Percentiles rank a stretch among this genome's conserved stretches.
phyloP scores from a whole-genome alignment of 2,329 filamentous ascomycete species.

The Colletotrichum brevisporum region DNA sequence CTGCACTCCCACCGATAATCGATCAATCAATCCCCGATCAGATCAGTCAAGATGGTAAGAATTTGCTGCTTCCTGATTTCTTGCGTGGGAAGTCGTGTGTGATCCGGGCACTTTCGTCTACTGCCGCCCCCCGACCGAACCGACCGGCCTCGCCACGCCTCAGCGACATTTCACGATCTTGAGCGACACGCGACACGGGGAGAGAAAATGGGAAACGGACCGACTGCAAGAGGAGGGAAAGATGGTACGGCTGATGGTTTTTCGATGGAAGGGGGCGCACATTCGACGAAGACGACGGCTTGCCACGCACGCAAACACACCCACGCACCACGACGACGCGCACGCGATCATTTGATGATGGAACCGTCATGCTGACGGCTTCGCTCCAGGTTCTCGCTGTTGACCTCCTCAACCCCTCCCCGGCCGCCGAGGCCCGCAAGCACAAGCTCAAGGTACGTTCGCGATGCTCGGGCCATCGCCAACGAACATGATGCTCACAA shows the following conservation, averaged over 20 bases:
- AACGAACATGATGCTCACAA: constrained; percentile 40
- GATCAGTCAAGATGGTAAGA: constrained; percentile 80
- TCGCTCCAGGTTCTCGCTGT: constrained; percentile 93
- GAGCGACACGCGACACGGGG: constrained; percentile 30
- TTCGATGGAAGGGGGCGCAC: constrained; percentile 27
- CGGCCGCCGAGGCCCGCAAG: constrained; percentile 98
- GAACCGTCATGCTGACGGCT: constrained; percentile 45
- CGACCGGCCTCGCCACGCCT: constrained; percentile 24
- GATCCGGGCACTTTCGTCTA: constrained; percentile 2
- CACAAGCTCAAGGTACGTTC: constrained; percentile 98
- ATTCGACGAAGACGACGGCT: neutral
- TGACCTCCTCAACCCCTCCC: constrained; percentile 99
- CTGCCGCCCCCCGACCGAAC: constrained; percentile 26
- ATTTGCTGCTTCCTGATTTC: constrained; percentile 41
- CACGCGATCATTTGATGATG: constrained; percentile 34
- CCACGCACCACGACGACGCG: constrained; percentile 26
- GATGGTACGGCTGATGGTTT: constrained; percentile 33
- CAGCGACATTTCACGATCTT: constrained; percentile 41
- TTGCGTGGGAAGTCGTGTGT: constrained; percentile 37
- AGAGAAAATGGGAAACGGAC: constrained; percentile 14
- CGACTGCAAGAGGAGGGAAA: constrained; percentile 30
- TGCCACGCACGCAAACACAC: neutral
- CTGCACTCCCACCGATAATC: constrained; percentile 62
- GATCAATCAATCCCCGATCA: constrained; percentile 52
- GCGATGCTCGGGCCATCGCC: constrained; percentile 8